Percentiles rank a stretch among this genome's conserved stretches.
phyloP scores from a whole-genome alignment of 2,329 filamentous ascomycete genomes.

The Thelonectria olida region DNA sequence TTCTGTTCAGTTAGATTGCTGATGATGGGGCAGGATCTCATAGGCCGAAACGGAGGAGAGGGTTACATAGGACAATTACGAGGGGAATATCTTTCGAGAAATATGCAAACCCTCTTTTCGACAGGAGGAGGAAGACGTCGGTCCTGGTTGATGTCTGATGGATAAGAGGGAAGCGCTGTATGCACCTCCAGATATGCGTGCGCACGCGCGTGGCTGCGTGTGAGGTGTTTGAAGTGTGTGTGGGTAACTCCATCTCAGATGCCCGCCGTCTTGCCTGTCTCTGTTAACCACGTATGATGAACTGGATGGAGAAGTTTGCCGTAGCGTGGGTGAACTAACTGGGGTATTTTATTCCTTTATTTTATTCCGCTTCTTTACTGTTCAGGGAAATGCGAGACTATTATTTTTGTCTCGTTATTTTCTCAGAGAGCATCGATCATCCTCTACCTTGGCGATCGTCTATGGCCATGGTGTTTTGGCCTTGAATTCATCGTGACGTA shows the following conservation, averaged over 20 bases:
- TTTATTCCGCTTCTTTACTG: no score
- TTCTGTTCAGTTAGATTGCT: slow-evolving; percentile 39
- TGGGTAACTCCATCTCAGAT: neutral
- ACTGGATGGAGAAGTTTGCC: neutral
- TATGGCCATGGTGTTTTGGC: neutral
- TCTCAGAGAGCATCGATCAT: neutral
- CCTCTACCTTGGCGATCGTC: neutral
- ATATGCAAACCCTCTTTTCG: slow-evolving; percentile 1
- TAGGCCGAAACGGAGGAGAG: slow-evolving; percentile 42
- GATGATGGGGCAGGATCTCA: slow-evolving; percentile 53
- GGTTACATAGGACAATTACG: slow-evolving; percentile 11
- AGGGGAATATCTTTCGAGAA: slow-evolving; percentile 9
- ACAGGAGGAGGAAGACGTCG: no score
- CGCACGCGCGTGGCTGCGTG: neutral
- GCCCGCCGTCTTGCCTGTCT: neutral
- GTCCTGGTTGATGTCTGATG: no score
- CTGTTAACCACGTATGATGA: neutral
- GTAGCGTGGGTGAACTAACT: neutral
- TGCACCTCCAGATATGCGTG: no score
- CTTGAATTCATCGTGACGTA: neutral
- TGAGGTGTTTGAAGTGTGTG: neutral
- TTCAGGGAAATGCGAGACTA: no score
- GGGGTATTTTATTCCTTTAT: neutral
- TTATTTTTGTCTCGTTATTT: no score
- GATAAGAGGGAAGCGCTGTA: no score